Conservation (phyloP, 75 land plant genomes). For the Pinus taeda region DNA sequence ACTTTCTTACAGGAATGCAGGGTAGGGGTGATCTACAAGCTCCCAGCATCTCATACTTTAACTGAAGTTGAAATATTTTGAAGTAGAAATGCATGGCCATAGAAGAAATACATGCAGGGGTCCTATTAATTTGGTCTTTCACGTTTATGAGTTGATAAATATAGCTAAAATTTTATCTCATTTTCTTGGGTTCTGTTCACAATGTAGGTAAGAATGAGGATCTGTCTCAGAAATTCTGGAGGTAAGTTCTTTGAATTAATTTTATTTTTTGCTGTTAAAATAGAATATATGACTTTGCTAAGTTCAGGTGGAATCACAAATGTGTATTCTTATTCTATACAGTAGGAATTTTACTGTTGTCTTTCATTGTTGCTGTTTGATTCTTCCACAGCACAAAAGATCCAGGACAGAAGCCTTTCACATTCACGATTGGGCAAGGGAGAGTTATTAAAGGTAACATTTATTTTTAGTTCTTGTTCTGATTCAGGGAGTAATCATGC, state of each 20-base stretch:
- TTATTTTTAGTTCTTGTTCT: conserved; percentile 7
- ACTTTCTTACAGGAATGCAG: too few relatives aligned
- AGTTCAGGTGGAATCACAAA: background rate
- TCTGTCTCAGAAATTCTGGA: conserved; percentile 91
- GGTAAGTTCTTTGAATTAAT: conserved; percentile 31
- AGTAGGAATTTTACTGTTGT: background rate
- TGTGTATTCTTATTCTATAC: background rate
- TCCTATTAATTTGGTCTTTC: background rate
- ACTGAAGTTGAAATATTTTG: too few relatives aligned
- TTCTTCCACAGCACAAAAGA: conserved; percentile 82
- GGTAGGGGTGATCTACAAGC: too few relatives aligned
- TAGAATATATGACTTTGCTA: background rate
- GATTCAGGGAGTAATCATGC: background rate
- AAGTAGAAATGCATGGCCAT: too few relatives aligned
- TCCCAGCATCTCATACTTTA: too few relatives aligned
- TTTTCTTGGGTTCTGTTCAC: background rate
- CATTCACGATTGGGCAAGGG: conserved; percentile 80
- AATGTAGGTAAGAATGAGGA: conserved; percentile 83
- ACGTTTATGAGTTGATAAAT: background rate
- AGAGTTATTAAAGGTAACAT: conserved; percentile 85
- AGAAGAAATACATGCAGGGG: background rate
- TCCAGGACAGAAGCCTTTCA: conserved; percentile 89
- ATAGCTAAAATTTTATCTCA: background rate
- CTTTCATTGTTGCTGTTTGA: conserved; percentile 3
- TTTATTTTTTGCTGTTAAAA: background rate